phyloP scores from a whole-genome alignment of 1,284 basidiomycete species.

The Sparassis latifolia region DNA sequence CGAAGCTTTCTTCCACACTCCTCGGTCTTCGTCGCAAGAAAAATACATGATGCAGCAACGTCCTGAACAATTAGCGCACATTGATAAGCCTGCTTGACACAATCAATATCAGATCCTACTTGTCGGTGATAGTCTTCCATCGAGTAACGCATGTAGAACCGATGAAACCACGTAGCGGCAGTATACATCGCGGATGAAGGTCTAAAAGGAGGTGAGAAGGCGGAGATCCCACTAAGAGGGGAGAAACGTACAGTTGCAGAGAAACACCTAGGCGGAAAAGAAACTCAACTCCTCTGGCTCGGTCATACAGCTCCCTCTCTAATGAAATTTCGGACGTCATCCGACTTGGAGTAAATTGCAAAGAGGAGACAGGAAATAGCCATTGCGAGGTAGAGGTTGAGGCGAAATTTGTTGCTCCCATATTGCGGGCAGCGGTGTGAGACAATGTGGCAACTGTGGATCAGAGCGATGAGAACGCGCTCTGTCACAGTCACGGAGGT shows the following conservation, averaged over 20 bases:
- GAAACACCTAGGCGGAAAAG: slow-evolving; percentile 73
- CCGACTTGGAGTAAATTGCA: slow-evolving; percentile 49
- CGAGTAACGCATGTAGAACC: slow-evolving; percentile 93
- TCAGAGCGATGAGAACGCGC: neutral
- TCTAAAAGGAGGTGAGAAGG: slow-evolving; percentile 30
- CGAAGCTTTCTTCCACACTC: slow-evolving; percentile 84
- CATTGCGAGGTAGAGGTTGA: slow-evolving; percentile 43
- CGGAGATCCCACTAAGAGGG: neutral
- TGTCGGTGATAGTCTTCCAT: slow-evolving; percentile 79
- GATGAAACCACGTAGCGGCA: slow-evolving; percentile 86
- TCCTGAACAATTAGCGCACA: slow-evolving; percentile 41
- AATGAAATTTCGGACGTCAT: slow-evolving; percentile 45
- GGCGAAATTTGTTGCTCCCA: slow-evolving; percentile 11
- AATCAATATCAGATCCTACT: slow-evolving; percentile 30
- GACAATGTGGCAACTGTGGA: neutral
- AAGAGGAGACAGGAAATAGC: slow-evolving; percentile 57
- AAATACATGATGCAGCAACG: slow-evolving; percentile 85
- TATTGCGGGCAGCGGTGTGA: neutral
- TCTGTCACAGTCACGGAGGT: neutral
- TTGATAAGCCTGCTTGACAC: too few relatives aligned
- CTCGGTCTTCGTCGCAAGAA: slow-evolving; percentile 88
- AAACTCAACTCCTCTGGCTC: slow-evolving; percentile 74
- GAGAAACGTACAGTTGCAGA: slow-evolving; percentile 54
- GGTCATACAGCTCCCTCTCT: slow-evolving; percentile 65
- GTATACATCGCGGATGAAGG: slow-evolving; percentile 76